Conservation (phyloP, 169 alveolate genomes). For the Cryptosporidium felis region DNA sequence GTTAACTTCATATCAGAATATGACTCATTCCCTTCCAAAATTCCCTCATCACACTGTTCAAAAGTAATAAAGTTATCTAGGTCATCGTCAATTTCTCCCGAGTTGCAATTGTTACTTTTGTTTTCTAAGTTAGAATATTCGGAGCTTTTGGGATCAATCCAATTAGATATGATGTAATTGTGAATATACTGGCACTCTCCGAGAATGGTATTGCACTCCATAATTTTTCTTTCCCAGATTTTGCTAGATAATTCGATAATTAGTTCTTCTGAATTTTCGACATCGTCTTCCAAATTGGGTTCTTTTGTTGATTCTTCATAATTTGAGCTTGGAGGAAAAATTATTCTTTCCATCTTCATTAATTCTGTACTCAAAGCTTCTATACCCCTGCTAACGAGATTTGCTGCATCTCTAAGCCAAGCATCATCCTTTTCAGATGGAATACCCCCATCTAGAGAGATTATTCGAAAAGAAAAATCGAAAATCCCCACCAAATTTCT, state of each 20-base stretch:
- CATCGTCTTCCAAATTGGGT: background rate
- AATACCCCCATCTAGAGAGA: background rate
- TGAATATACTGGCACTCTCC: slow-evolving; percentile 15
- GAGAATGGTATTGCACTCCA: slow-evolving; percentile 2
- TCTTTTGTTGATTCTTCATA: background rate
- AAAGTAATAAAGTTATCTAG: slow-evolving; percentile 42
- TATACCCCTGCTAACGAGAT: slow-evolving; percentile 7
- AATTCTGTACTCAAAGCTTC: slow-evolving; percentile 44
- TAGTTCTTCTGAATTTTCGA: background rate
- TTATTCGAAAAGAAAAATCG: slow-evolving; percentile 20
- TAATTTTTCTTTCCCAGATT: background rate
- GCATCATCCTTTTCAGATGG: background rate
- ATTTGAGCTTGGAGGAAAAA: background rate
- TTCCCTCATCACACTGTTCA: slow-evolving; percentile 65
- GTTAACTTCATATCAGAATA: slow-evolving; percentile 42
- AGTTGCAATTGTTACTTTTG: background rate
- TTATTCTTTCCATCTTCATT: slow-evolving; percentile 52
- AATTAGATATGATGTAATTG: background rate
- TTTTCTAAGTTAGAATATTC: background rate
- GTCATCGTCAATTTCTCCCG: slow-evolving; percentile 23
- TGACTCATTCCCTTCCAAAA: slow-evolving; percentile 32
- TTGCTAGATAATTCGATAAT: background rate
- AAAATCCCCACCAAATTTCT: background rate
- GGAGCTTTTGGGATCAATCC: background rate
- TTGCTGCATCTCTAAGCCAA: slow-evolving; percentile 15